A percentile compares a stretch with the other conserved stretches of the same genome.
phyloP scores from a whole-genome alignment of 1,139 yeast genomes.

The Debaryomyces singareniensis region DNA sequence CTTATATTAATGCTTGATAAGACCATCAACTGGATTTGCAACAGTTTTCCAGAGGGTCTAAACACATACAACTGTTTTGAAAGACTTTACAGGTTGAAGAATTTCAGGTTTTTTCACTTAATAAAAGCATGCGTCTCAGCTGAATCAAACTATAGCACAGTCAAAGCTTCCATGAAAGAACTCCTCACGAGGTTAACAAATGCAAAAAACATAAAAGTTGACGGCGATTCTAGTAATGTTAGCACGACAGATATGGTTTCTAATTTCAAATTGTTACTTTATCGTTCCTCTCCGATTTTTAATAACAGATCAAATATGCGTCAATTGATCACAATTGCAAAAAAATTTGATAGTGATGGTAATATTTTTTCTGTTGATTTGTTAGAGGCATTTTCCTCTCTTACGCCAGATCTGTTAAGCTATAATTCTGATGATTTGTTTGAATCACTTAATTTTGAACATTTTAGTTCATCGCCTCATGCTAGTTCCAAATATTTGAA shows the following conservation, averaged over 20 bases:
- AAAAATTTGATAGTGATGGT: constrained; percentile 24
- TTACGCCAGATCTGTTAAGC: constrained; percentile 60
- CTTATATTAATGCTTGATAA: constrained; percentile 40
- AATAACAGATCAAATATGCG: constrained; percentile 63
- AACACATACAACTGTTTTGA: constrained; percentile 45
- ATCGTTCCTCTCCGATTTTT: constrained; percentile 55
- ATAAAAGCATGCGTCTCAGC: constrained; percentile 49
- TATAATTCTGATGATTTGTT: constrained; percentile 51
- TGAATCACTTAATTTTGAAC: constrained; percentile 8
- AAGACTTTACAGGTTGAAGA: constrained; percentile 47
- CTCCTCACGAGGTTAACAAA: constrained; percentile 49
- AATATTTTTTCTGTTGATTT: constrained; percentile 42
- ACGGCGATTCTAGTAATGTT: constrained; percentile 30
- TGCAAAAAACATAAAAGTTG: constrained; percentile 38
- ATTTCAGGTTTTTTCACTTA: constrained; percentile 51
- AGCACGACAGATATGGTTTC: constrained; percentile 44
- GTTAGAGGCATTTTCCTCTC: constrained; percentile 53
- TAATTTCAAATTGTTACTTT: constrained; percentile 50
- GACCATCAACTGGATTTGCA: constrained; percentile 59
- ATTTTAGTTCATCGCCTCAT: not conserved
- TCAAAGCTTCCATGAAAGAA: constrained; percentile 58
- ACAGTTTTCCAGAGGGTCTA: constrained; percentile 47
- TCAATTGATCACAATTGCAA: constrained; percentile 44
- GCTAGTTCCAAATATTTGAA: constrained; percentile 30
- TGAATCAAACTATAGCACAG: constrained; percentile 55